These are phyloP conservation scores for Physcomitrellopsis africana DNA, from an alignment of 225 moss, liverwort and hornwort species.

Conservation along the genomic window DNA sequence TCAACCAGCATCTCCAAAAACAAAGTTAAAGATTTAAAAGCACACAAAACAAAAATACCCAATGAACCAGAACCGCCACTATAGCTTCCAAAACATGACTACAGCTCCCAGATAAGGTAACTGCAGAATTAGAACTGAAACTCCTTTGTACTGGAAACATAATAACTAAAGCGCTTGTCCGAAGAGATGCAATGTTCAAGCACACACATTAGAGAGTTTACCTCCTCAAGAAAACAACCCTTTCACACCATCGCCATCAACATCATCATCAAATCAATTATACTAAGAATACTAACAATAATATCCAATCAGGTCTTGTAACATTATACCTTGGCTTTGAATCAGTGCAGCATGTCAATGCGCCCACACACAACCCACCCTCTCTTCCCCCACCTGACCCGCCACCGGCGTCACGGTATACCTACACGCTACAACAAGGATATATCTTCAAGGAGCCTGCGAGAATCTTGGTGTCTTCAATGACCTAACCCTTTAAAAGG, in stretches of 20 bases:
- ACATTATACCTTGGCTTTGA: slow-evolving; percentile 14
- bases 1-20: not conserved
- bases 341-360: not conserved
- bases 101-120: not conserved
- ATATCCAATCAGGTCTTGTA: not conserved
- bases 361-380: not conserved
- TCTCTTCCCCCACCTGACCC: slow-evolving; percentile 12
- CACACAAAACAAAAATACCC: not conserved
- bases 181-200: not conserved
- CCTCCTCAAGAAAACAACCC: not conserved
- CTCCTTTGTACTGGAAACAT: not conserved
- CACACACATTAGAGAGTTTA: not conserved
- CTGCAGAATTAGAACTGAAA: not conserved
- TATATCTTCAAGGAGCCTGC: not conserved
- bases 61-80: not conserved
- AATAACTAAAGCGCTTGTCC: not conserved
- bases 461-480: not conserved
- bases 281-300: not conserved
- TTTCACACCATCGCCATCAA: not conserved
- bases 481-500: slow-evolving; percentile 17
- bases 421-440: not conserved
- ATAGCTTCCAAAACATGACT: not conserved
- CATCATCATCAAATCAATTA: no score
- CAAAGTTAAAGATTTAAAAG: not conserved
- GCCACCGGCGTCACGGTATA: not conserved